These are phyloP conservation scores for Thelonectria blattea DNA, from an alignment of 2,329 filamentous ascomycete genomes.

Conservation along the genomic window DNA sequence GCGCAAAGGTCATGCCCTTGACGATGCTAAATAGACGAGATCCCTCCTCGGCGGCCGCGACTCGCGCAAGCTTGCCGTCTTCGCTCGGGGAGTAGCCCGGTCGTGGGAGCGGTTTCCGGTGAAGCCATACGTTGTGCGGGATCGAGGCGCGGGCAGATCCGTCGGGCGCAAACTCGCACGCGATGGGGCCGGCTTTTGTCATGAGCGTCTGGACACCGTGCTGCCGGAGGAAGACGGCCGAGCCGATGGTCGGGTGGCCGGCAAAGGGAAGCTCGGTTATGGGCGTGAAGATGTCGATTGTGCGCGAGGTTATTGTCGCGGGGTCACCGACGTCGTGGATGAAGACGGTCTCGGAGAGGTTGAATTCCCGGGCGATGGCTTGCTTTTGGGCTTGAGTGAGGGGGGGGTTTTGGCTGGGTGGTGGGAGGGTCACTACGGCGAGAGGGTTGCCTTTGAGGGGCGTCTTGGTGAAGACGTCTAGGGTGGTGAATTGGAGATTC, in stretches of 20 bases:
- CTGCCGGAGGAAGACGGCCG: constrained; percentile 54
- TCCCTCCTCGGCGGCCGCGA: constrained; percentile 42
- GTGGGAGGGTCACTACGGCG: constrained; percentile 62
- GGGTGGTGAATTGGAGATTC: constrained; percentile 54
- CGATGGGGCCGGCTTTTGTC: constrained; percentile 63
- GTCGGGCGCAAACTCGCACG: constrained; percentile 43
- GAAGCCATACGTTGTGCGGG: constrained; percentile 69
- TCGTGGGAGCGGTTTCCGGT: constrained; percentile 49
- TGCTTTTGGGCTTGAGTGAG: constrained; percentile 58
- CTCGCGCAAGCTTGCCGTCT: constrained; percentile 11
- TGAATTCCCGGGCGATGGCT: constrained; percentile 65
- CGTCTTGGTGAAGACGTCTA: constrained; percentile 63
- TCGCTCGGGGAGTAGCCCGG: constrained; percentile 11
- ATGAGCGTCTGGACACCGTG: constrained; percentile 48
- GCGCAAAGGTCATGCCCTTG: constrained; percentile 73
- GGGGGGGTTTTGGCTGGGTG: constrained; percentile 40
- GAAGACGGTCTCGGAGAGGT: constrained; percentile 68
- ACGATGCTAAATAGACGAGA: constrained; percentile 67
- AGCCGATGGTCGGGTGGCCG: constrained; percentile 66
- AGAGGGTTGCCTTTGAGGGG: constrained; percentile 63
- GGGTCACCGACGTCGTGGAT: constrained; percentile 53
- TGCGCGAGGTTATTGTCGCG: constrained; percentile 39
- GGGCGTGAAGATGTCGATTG: constrained; percentile 66
- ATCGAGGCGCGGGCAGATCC: constrained; percentile 63
- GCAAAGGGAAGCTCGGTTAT: constrained; percentile 64